Conservation (phyloP, 345 rosid species). For the Hibiscus mutabilis region DNA sequence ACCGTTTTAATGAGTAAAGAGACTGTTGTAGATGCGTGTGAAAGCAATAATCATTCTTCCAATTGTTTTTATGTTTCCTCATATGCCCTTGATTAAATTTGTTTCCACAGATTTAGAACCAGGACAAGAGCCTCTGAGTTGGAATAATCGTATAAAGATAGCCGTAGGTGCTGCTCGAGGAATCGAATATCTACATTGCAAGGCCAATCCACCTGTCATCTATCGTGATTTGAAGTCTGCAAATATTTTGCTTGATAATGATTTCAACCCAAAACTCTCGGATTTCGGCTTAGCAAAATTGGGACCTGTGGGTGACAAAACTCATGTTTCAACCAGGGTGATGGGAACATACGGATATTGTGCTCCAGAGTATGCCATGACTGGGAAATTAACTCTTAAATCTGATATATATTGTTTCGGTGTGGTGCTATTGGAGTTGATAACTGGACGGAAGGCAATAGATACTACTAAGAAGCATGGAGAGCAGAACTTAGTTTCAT, state of each 20-base stretch:
- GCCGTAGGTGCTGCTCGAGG: background rate
- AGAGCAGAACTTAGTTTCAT: slow-evolving; percentile 74
- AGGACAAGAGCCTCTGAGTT: slow-evolving; percentile 1
- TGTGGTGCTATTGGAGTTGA: slow-evolving; percentile 84
- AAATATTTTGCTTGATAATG: background rate
- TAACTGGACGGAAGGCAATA: slow-evolving; percentile 84
- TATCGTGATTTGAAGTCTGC: slow-evolving; percentile 4
- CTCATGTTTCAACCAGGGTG: slow-evolving; percentile 4
- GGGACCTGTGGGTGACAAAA: background rate
- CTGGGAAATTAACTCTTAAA: slow-evolving; percentile 84
- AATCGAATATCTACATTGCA: slow-evolving; percentile 4
- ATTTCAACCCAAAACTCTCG: slow-evolving; percentile 1
- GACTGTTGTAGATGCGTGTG: background rate
- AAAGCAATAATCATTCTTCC: background rate
- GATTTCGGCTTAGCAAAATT: slow-evolving; percentile 1
- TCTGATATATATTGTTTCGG: slow-evolving; percentile 99
- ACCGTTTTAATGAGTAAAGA: background rate
- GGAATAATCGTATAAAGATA: slow-evolving; percentile 5
- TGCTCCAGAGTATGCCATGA: slow-evolving; percentile 98
- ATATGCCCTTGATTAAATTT: background rate
- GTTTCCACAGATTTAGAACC: slow-evolving; percentile 39
- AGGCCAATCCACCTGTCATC: slow-evolving; percentile 6
- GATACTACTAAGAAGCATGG: slow-evolving; percentile 52
- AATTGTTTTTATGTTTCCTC: background rate
- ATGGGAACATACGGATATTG: slow-evolving; percentile 99